These are phyloP conservation scores for Colletotrichum sp. DNA, from an alignment of 2,329 filamentous ascomycete genomes.

Conservation along the genomic window DNA sequence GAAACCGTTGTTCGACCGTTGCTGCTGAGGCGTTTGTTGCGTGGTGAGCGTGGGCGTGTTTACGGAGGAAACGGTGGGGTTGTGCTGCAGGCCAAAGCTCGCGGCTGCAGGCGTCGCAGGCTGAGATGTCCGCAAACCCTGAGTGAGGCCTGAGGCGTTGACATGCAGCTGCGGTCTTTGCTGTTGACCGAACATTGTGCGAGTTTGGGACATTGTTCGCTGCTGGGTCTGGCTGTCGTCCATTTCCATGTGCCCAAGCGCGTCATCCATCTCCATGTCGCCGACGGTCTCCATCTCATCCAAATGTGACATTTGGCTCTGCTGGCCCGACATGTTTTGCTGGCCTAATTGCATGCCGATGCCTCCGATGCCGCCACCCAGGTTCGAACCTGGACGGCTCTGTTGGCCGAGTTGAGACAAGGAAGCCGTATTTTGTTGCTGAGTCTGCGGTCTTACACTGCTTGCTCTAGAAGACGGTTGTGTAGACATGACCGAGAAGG, in stretches of 20 bases:
- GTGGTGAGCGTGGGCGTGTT: slow-evolving; percentile 92
- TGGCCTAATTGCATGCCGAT: slow-evolving; percentile 34
- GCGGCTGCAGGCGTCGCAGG: slow-evolving; percentile 83
- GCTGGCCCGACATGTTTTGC: slow-evolving; percentile 31
- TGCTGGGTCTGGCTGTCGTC: slow-evolving; percentile 55
- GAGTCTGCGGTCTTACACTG: slow-evolving; percentile 18
- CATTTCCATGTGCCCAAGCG: slow-evolving; percentile 69
- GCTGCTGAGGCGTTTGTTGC: slow-evolving; percentile 67
- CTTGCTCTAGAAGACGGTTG: slow-evolving; percentile 17
- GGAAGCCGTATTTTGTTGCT: slow-evolving; percentile 16
- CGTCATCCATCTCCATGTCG: slow-evolving; percentile 97
- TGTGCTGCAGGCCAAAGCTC: slow-evolving; percentile 83
- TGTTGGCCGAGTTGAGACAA: slow-evolving; percentile 19
- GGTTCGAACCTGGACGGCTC: slow-evolving; percentile 8
- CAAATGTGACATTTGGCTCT: slow-evolving; percentile 50
- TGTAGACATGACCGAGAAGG: slow-evolving; percentile 31
- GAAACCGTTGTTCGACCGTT: slow-evolving; percentile 29
- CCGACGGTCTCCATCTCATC: slow-evolving; percentile 85
- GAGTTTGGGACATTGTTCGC: slow-evolving; percentile 71
- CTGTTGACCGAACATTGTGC: slow-evolving; percentile 71
- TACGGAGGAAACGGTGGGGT: slow-evolving; percentile 95
- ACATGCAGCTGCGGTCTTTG: slow-evolving; percentile 79
- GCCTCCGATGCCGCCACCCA: slow-evolving; percentile 17
- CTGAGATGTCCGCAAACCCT: slow-evolving; percentile 83
- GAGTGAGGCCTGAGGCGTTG: slow-evolving; percentile 75